Base-by-base conservation (phyloP, 768 basidiomycete genomes). In the Phaeotremella fagi region DNA sequence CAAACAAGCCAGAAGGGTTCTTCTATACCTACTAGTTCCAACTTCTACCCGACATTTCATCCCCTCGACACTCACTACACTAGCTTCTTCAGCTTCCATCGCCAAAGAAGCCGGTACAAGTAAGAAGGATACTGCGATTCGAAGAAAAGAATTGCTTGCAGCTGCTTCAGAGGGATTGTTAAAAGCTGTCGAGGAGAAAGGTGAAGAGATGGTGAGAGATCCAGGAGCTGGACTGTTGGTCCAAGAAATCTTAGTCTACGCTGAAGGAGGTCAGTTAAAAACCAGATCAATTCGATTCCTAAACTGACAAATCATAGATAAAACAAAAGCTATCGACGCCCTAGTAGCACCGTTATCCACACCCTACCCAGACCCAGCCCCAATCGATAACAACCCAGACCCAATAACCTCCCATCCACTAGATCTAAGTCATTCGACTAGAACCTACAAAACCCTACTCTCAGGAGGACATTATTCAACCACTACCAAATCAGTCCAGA, bases 391-490 rank as follows among this genome's bases (percentile, higher is more conserved):
- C 3, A 60, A 60, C 20, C 64, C 78, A 4, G 81, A 83, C 46
- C 52, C 77, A 0, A 54, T 77, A 11, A 70, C 69, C 11, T 79
- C 80, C 0, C 88, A 90, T 73, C 80, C 81, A 15, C 85, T 92
- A 53, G 85, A 92, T 65, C 79, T 90, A 12, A 82, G 89, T 1
- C 88, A 90, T 63, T 82, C 85, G 0, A 85, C 87, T 2, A 81
- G 91, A 35, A 68, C 91, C 45, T 92, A 89, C 80, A 95, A 95
- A 71, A 83, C 83, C 4, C 82, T 95, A 4, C 79, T 95, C 1
- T 89, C 92, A 68, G 91, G 91, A 4, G 91, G 91, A 0, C 90
- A 92, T 69, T 95, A 84, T 75, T 83, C 82, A 55, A 84, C 83
- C 27, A 70, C 80, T 0, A 80, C 82, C 2, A 79, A 79, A 20